Evolutionary conservation across 2,329 filamentous ascomycete genomes (phyloP).

Genomic region (Aspergillus phoenicis): DNA sequence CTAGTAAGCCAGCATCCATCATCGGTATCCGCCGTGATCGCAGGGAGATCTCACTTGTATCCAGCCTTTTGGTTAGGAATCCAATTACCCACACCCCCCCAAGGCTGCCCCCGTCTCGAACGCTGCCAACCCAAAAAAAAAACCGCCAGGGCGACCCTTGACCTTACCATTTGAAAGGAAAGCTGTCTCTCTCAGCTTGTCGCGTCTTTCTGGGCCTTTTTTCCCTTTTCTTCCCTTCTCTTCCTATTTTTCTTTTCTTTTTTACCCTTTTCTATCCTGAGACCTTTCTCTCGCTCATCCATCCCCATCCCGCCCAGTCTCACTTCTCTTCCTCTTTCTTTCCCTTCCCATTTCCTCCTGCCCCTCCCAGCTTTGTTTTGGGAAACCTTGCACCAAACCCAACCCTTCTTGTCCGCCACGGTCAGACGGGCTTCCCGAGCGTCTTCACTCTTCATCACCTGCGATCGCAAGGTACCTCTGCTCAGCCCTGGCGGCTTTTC

Average conservation of each 20-base stretch:
- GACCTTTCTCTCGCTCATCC: neutral
- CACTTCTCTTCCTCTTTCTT: neutral
- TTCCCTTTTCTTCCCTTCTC: neutral
- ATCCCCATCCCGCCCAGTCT: neutral
- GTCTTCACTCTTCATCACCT: neutral
- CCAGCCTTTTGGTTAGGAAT: constrained; percentile 10
- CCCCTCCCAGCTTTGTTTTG: constrained; percentile 18
- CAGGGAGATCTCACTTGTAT: neutral
- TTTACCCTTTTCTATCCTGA: neutral
- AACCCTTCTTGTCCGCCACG: neutral
- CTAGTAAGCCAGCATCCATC: neutral
- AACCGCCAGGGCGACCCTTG: neutral
- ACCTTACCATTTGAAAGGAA: constrained; percentile 9
- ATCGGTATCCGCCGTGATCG: neutral
- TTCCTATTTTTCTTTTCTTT: constrained; percentile 1
- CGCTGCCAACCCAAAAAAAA: constrained; percentile 10
- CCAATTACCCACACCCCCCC: constrained; percentile 11
- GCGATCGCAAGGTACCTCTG: constrained; percentile 20
- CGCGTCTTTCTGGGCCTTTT: constrained; percentile 1
- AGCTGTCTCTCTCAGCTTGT: constrained; percentile 7
- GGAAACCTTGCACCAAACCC: constrained; percentile 16
- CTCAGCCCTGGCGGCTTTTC: constrained; percentile 30
- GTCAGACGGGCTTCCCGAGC: neutral
- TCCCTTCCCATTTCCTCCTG: neutral
- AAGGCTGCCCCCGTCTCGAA: neutral